Conservation (phyloP, 169 alveolate genomes). For the Eimeria praecox region DNA sequence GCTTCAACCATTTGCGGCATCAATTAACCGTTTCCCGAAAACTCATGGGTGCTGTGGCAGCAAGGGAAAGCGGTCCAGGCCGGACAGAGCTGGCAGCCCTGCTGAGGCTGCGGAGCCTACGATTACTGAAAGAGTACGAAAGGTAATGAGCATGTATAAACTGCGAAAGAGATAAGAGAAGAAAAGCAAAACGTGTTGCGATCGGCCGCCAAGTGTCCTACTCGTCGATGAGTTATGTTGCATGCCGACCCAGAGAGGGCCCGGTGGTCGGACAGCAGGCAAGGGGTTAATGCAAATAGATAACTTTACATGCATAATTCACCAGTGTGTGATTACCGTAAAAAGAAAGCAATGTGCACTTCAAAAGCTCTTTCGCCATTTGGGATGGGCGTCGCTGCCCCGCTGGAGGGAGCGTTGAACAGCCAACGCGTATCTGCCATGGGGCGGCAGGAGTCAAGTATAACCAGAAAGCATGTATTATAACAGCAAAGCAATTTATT, state of each 20-base stretch:
- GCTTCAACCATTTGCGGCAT: background rate
- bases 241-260: background rate
- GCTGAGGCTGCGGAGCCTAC: background rate
- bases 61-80: background rate
- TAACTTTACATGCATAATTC: background rate
- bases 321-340: background rate
- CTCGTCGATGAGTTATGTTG: background rate
- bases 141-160: too few species aligned
- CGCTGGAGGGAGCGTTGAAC: background rate
- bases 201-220: constrained; percentile 5
- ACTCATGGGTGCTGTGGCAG: background rate
- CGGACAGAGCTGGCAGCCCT: background rate
- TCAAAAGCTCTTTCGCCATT: too few species aligned
- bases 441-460: background rate
- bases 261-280: constrained; percentile 1
- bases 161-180: background rate
- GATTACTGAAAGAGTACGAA: too few species aligned
- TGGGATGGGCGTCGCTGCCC: too few species aligned
- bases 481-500: background rate
- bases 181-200: background rate
- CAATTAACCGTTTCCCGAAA: background rate
- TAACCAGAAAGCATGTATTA: background rate
- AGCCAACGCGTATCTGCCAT: background rate
- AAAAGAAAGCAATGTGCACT: background rate
- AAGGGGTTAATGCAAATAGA: background rate